These are phyloP conservation scores for Trichosanthes cucumerina DNA, from an alignment of 306 rosid species.

Conservation along the genomic window DNA sequence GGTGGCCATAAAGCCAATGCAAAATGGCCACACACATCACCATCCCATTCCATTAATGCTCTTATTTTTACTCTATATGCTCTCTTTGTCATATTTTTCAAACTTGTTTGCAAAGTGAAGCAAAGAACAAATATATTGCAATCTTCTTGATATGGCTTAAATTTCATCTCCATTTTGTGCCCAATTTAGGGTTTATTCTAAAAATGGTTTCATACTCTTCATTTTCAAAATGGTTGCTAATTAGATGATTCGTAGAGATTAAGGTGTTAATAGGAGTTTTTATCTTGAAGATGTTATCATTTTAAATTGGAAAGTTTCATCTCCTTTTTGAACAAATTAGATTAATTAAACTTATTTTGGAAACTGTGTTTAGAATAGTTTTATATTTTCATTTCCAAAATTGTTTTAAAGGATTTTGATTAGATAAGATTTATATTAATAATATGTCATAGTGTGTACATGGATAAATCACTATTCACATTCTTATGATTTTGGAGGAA, in stretches of 20 bases:
- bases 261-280: not conserved
- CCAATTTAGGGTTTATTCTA: not conserved
- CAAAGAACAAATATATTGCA: not conserved
- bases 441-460: too few species aligned
- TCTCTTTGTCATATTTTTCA: not conserved
- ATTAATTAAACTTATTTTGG: not conserved
- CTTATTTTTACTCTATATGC: not conserved
- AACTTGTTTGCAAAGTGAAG: constrained; percentile 6
- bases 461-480: too few species aligned
- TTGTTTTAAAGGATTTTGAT: not conserved
- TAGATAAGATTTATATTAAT: not conserved
- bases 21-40: not conserved
- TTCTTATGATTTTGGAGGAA: not conserved
- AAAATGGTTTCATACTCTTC: not conserved
- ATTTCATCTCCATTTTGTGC: not conserved
- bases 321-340: too few species aligned
- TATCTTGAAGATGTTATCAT: not conserved
- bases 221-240: not conserved
- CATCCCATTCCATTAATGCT: not conserved
- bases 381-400: not conserved
- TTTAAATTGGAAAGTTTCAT: not conserved
- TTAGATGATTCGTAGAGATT: not conserved
- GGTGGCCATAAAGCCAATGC: not conserved
- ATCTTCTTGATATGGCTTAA: not conserved
- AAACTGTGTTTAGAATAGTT: not conserved